Conservation (phyloP, 768 basidiomycete genomes). For the Phylloporus sp. region DNA sequence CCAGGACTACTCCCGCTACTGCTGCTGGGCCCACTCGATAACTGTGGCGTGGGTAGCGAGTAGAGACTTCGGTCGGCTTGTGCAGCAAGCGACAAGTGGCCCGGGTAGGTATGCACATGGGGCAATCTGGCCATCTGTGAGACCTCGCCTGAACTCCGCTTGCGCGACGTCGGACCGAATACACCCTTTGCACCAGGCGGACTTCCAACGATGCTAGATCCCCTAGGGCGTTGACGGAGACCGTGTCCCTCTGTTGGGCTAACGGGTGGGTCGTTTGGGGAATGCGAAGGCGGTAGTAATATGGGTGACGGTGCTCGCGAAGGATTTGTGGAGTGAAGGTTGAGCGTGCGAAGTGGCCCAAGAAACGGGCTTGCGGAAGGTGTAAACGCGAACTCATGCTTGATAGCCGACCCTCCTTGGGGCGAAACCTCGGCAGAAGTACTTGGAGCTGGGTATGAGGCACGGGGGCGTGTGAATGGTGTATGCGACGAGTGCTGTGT, state of each 20-base stretch:
- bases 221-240: conserved; percentile 24
- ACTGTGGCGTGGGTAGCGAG: conserved; percentile 52
- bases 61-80: conserved; percentile 22
- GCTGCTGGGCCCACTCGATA: conserved; percentile 57
- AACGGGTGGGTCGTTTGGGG: conserved; percentile 24
- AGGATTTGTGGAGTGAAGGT: conserved; percentile 65
- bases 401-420: conserved; percentile 20
- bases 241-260: conserved; percentile 33
- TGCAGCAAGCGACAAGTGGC: conserved; percentile 28
- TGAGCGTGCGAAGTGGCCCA: conserved; percentile 68
- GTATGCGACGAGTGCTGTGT: conserved; percentile 28
- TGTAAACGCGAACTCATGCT: conserved; percentile 44
- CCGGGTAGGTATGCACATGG: conserved; percentile 32
- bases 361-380: conserved; percentile 80
- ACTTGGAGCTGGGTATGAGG: conserved; percentile 17
- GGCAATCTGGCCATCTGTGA: conserved; percentile 25
- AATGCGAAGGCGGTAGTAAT: conserved; percentile 49
- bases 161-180: conserved; percentile 22
- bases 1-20: conserved; percentile 62
- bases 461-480: conserved; percentile 24
- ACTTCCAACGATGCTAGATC: conserved; percentile 34
- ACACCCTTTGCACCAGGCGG: conserved; percentile 32
- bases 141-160: conserved; percentile 31
- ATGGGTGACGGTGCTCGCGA: conserved; percentile 72
- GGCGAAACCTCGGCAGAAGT: conserved; percentile 30